Conservation (phyloP, 208 protist species). For the Trypanosoma vivax region DNA sequence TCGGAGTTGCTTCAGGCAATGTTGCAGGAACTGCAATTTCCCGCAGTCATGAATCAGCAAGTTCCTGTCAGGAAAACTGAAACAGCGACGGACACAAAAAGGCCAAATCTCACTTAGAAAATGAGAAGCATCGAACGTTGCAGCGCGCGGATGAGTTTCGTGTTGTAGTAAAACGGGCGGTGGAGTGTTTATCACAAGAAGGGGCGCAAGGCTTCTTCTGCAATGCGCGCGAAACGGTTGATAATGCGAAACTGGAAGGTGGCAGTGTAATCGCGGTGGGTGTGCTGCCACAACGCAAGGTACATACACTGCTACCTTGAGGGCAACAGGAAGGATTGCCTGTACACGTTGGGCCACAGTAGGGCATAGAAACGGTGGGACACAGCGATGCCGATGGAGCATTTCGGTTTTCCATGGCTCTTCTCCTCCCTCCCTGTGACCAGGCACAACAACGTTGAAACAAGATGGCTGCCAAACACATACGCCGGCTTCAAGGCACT, state of each 20-base stretch:
- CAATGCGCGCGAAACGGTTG: slow-evolving; percentile 18
- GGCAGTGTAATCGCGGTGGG: slow-evolving; percentile 42
- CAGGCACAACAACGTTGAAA: neutral
- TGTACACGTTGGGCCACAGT: slow-evolving; percentile 28
- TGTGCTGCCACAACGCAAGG: slow-evolving; percentile 27
- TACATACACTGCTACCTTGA: slow-evolving; percentile 55
- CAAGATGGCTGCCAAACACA: slow-evolving; percentile 12
- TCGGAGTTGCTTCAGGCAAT: slow-evolving; percentile 72
- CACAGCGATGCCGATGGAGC: neutral
- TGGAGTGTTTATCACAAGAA: slow-evolving; percentile 23
- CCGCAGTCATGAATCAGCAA: slow-evolving; percentile 96
- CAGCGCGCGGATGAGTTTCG: neutral
- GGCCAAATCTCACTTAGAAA: slow-evolving; percentile 68
- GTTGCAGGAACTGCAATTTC: slow-evolving; percentile 92
- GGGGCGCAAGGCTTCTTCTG: slow-evolving; percentile 22
- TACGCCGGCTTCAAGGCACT: slow-evolving; percentile 6
- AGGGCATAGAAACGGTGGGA: slow-evolving; percentile 26
- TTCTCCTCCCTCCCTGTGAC: neutral
- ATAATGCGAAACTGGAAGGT: slow-evolving; percentile 31
- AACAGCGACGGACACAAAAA: slow-evolving; percentile 58
- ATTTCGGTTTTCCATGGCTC: neutral
- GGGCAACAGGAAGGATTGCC: slow-evolving; percentile 34
- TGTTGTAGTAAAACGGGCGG: neutral
- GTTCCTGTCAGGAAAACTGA: slow-evolving; percentile 93
- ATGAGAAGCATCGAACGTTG: slow-evolving; percentile 40